Evolutionary conservation across 192 early-diverging fungal genomes (phyloP), one percentile per base, ranked within the genome.

Genomic region (Podila minutissima): DNA sequence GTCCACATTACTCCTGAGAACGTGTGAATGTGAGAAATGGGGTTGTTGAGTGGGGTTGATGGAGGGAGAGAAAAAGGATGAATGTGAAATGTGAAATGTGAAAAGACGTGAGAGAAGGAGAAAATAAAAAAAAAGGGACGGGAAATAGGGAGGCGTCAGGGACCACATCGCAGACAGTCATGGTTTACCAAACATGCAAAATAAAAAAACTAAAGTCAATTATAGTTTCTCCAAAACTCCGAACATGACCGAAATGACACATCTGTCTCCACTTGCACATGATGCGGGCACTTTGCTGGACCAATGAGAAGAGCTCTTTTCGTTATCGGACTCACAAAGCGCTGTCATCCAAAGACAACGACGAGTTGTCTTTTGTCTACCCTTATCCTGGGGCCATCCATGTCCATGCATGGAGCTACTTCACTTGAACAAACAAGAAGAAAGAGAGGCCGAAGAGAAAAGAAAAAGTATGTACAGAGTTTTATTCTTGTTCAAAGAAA

Each of bases 1-100:
- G 71, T 59, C 71, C 62, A 72, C 71, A 72, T 72, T 62, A 4
- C 41, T 15, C 41, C 41, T 13, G 15, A 17, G 11, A 46, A 46
- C 41, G 41, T 46, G 41, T 46, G 41, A 46, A 46, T 46, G 41
- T 4, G 41, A 46, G 15, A 46, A 46, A 46, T 46, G 41, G 15
- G 41, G 15, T 46, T 46, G 41, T 46, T 46, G 41, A 17, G 41
- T 17, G 41, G 41, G 35, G 41, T 46, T 46, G 41, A 46, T 46
- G 41, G 41, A 46, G 11, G 41, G 15, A 46, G 41, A 46, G 41
- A 46, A 46, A 8, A 46, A 17, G 3, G 13, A 46, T 11, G 2
- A 12, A 46, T 46, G 41, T 41, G 38, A 41, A 37, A 37, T 37
- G 7, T 11, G 35, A 35, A 35, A 12, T 19, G 41, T 24, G 37